A percentile compares a stretch with the other conserved stretches of the same genome.
Conservation (phyloP, 306 rosid genomes). For the Malus sieversii region DNA sequence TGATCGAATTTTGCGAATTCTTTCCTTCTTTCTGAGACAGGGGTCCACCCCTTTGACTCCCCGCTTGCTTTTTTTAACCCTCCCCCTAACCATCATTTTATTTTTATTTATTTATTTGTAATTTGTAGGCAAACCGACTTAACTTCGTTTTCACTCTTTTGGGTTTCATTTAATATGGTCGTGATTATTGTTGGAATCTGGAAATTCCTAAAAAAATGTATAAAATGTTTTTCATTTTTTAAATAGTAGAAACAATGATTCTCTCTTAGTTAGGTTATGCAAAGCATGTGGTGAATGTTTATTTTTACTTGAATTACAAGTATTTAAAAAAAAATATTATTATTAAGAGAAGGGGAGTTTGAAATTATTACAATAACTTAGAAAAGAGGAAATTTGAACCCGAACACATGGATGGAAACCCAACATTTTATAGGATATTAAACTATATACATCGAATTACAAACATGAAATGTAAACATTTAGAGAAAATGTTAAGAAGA, state of each 20-base stretch:
- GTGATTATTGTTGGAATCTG: background rate
- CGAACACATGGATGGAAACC: too few relatives aligned
- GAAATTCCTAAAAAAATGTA: background rate
- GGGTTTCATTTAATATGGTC: background rate
- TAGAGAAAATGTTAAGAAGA: too few relatives aligned
- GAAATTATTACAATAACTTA: too few relatives aligned
- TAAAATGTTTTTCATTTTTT: background rate
- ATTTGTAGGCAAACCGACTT: background rate
- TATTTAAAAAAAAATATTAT: background rate
- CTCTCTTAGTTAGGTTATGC: background rate
- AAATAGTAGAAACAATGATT: background rate
- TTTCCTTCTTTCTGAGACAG: background rate
- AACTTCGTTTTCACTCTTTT: conserved; percentile 9
- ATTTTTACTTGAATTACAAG: background rate
- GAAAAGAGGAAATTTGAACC: too few relatives aligned
- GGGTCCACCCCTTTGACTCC: background rate
- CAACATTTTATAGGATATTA: too few relatives aligned
- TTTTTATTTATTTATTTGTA: too few relatives aligned
- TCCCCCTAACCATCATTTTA: background rate
- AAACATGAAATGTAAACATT: too few relatives aligned
- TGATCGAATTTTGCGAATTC: background rate
- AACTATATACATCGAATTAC: background rate
- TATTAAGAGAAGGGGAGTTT: too few relatives aligned
- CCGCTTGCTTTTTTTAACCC: background rate
- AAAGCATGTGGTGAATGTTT: background rate